Evolutionary conservation across 441 rosid genomes (phyloP), one percentile per base, ranked within the genome.

Genomic region (Pelargonium myrrhifolium): DNA sequence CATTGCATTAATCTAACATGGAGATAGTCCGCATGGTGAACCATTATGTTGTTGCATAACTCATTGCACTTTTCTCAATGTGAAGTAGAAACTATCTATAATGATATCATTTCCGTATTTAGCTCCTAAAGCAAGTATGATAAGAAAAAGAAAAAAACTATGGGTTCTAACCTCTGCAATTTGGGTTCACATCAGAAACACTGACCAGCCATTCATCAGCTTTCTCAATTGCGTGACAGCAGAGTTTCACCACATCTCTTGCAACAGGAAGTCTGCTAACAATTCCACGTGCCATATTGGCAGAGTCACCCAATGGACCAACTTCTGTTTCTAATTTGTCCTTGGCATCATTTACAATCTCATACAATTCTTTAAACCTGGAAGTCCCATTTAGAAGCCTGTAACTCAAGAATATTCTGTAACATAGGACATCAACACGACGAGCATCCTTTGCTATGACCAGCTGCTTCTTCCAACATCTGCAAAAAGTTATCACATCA

Each of bases 391-490:
- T 82, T 20, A 95, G 86, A 69, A 95, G 89, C 74, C 97, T 84
- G 78, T 76, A 88, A 80, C 98, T 83, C 80, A 95, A 79, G 78
- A 77, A 86, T 75, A 95, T 90, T 78, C 99, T 88, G 77, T 84
- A 81, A 73, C 98, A 90, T 0, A 95, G 81, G 56, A 86, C 87
- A 72, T 95, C 99, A 64, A 92, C 72, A 51, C 99, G 78, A 9
- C 99, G 86, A 12, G 98, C 99, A 80, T 90, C 98, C 82, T 85
- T 95, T 17, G 99, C 97, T 61, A 82, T 78, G 65, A 68, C 69
- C 21, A 95, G 86, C 79, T 95, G 99, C 84, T 88, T 95, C 85
- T 89, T 92, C 97, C 97, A 90, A 76, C 78, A 87, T 66, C 99
- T 94, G 88, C 76, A 77, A 55, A 70, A n/a, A 68, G 62, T 66